A percentile compares a stretch with the other conserved stretches of the same genome.
These are phyloP conservation scores for Suillus paluster DNA, from an alignment of 768 basidiomycete species.

Conservation along the genomic window DNA sequence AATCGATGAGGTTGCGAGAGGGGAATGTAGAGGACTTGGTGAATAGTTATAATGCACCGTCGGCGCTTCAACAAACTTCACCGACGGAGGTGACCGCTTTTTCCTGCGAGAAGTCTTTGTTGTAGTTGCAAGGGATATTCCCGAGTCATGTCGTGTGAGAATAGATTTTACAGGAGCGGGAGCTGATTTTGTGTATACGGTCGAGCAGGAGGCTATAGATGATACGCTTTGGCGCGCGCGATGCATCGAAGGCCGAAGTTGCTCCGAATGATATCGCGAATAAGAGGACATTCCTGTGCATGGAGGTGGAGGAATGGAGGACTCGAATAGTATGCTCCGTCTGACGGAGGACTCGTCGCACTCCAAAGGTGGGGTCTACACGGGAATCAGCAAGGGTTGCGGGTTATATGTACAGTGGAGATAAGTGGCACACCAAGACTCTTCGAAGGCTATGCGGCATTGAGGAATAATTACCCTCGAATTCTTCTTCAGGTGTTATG, in stretches of 20 bases:
- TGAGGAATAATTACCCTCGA: conserved; percentile 19
- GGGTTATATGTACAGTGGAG: not conserved
- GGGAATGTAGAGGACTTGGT: conserved; percentile 15
- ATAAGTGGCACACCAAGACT: conserved; percentile 28
- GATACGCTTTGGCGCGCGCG: conserved; percentile 43
- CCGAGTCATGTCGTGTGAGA: conserved; percentile 55
- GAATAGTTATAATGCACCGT: conserved; percentile 53
- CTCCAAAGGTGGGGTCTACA: conserved; percentile 28
- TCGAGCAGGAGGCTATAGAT: conserved; percentile 40
- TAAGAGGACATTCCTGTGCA: conserved; percentile 9
- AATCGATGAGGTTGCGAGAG: conserved; percentile 17
- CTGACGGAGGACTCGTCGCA: conserved; percentile 16
- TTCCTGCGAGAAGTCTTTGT: conserved; percentile 31
- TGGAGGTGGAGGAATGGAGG: conserved; percentile 7
- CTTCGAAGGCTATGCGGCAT: conserved; percentile 36
- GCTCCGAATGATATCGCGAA: conserved; percentile 24
- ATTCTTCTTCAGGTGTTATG: conserved; percentile 31
- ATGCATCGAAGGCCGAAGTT: conserved; percentile 20
- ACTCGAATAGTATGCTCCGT: conserved; percentile 34
- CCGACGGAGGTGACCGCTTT: conserved; percentile 48
- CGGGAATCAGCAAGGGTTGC: not conserved
- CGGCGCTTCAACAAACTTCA: conserved; percentile 73
- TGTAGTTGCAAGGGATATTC: conserved; percentile 46
- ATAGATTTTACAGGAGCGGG: conserved; percentile 58
- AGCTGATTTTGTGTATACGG: conserved; percentile 27